A percentile compares a stretch with the other conserved stretches of the same genome.
These are phyloP conservation scores for Epichloe sp. DNA, from an alignment of 2,329 filamentous ascomycete genomes.

Conservation along the genomic window DNA sequence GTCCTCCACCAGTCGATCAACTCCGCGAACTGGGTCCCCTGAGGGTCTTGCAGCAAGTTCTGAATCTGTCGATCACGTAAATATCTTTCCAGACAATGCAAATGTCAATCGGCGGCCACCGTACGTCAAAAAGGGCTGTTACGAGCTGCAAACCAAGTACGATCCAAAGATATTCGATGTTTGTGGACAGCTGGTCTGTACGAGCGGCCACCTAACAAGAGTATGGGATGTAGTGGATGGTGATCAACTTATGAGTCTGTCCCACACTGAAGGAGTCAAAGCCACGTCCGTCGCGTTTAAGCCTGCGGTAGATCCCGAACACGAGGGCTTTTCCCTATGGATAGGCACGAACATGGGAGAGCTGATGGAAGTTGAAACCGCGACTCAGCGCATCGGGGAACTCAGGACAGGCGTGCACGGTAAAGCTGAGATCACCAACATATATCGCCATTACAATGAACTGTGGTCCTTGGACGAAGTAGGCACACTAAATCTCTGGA, in stretches of 20 bases:
- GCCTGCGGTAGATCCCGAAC: conserved; percentile 59
- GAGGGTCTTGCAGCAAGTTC: conserved; percentile 14
- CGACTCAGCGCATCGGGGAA: conserved; percentile 54
- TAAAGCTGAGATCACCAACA: conserved; percentile 67
- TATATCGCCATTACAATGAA: conserved; percentile 75
- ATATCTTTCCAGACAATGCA: conserved; percentile 71
- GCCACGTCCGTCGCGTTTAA: conserved; percentile 77
- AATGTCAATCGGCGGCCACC: conserved; percentile 77
- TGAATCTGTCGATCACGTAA: conserved; percentile 37
- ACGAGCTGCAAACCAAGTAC: conserved; percentile 71
- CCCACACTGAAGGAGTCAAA: conserved; percentile 75
- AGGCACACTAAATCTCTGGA: conserved; percentile 79
- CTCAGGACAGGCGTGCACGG: conserved; percentile 62
- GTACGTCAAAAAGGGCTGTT: conserved; percentile 54
- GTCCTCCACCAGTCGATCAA: conserved; percentile 7
- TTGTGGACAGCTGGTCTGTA: conserved; percentile 77
- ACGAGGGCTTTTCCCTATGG: conserved; percentile 77
- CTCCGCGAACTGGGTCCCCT: conserved; percentile 1
- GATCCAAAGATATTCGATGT: conserved; percentile 79
- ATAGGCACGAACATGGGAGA: conserved; percentile 83
- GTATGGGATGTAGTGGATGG: conserved; percentile 81
- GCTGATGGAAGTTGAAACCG: conserved; percentile 76
- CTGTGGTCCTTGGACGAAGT: conserved; percentile 91
- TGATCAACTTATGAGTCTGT: conserved; percentile 65
- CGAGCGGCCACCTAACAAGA: conserved; percentile 72